Conservation (phyloP, 1,284 basidiomycete genomes). For the Irpex sp. region DNA sequence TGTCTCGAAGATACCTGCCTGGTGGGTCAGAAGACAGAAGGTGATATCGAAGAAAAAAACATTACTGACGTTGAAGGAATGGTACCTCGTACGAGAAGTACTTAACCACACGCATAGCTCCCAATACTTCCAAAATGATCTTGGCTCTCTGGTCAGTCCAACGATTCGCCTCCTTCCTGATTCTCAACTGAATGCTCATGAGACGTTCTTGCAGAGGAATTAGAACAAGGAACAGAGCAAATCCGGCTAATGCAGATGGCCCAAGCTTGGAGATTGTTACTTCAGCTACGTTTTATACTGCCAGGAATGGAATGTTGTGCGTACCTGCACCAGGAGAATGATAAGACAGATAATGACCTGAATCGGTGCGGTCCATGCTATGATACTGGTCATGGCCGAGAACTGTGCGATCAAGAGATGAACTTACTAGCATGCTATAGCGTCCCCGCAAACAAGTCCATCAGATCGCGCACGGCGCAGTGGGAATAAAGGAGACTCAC, state of each 20-base stretch:
- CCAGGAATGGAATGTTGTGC: conserved; percentile 4
- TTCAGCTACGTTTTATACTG: not conserved
- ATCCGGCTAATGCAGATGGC: conserved; percentile 74
- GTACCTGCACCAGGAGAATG: conserved; percentile 56
- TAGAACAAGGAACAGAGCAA: conserved; percentile 67
- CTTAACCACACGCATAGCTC: conserved; percentile 74
- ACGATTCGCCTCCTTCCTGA: conserved; percentile 57
- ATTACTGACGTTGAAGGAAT: conserved; percentile 52
- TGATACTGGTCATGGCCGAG: not conserved
- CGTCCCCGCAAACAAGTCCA: not conserved
- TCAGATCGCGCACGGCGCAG: not conserved
- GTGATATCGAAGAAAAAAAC: not conserved
- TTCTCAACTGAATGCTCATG: conserved; percentile 65
- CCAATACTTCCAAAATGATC: conserved; percentile 64
- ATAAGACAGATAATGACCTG: conserved; percentile 61
- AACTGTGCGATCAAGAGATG: not conserved
- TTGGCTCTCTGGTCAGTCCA: conserved; percentile 74
- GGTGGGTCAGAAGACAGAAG: not conserved
- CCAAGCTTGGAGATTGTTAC: conserved; percentile 47
- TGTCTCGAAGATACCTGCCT: conserved; percentile 48
- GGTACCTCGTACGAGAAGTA: conserved; percentile 72
- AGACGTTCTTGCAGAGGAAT: conserved; percentile 69
- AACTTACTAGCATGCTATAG: conserved; percentile 41
- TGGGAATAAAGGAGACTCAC: conserved; percentile 35
- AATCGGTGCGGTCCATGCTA: conserved; percentile 69